Percentiles rank a stretch among this genome's conserved stretches.
phyloP scores from a whole-genome alignment of 2,329 filamentous ascomycete genomes.

The Monosporascus ibericus region DNA sequence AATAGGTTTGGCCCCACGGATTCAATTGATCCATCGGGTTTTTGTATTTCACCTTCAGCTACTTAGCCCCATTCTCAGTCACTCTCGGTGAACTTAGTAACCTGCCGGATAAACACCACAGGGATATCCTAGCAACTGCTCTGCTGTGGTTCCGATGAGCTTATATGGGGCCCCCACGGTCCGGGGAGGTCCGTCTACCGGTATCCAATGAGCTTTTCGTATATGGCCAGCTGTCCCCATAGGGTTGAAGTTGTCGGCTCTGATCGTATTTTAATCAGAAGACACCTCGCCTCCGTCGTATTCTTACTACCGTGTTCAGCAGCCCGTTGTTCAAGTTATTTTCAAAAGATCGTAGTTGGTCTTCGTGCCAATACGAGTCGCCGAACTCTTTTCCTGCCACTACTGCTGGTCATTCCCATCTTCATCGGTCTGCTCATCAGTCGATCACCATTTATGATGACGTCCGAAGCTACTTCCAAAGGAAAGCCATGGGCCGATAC shows the following conservation, averaged over 20 bases:
- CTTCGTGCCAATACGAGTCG: slow-evolving; percentile 6
- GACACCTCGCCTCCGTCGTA: not conserved
- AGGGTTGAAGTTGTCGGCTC: not conserved
- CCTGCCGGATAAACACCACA: too few relatives aligned
- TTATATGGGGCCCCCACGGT: not conserved
- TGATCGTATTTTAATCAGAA: not conserved
- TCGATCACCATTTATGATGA: slow-evolving; percentile 34
- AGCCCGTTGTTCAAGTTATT: too few relatives aligned
- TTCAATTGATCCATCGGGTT: too few relatives aligned
- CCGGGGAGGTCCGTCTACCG: not conserved
- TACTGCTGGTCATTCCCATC: slow-evolving; percentile 27
- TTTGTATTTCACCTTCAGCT: too few relatives aligned
- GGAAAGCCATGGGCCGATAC: slow-evolving; percentile 45
- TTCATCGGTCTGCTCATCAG: slow-evolving; percentile 30
- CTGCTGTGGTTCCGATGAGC: not conserved
- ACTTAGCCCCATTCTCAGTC: too few relatives aligned
- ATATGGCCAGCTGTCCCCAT: slow-evolving; percentile 14
- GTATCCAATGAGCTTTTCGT: slow-evolving; percentile 9
- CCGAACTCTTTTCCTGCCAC: slow-evolving; percentile 18
- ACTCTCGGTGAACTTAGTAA: too few relatives aligned
- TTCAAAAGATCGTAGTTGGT: slow-evolving; percentile 4
- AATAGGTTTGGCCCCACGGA: too few relatives aligned
- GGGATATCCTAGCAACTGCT: not conserved
- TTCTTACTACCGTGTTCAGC: too few relatives aligned
- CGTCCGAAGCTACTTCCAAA: slow-evolving; percentile 22